A percentile compares a stretch with the other conserved stretches of the same genome.
Evolutionary conservation across 257 asterid species (phyloP).

Genomic region (Capsicum chinense): DNA sequence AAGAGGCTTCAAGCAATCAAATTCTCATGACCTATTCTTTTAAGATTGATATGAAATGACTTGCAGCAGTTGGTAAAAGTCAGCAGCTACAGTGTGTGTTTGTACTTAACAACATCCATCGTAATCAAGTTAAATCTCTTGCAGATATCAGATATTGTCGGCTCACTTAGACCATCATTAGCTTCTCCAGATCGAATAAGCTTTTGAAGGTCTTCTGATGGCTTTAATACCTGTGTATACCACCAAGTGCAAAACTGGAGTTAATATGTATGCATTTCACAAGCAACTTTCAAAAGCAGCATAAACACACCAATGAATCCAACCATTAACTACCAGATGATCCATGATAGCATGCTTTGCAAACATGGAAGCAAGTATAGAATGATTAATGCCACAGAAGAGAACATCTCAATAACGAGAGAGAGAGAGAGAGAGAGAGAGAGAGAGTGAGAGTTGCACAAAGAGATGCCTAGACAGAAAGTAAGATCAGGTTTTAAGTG

Average conservation of each 20-base stretch:
- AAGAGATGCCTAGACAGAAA: background rate
- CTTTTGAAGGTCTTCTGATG: conserved; percentile 71
- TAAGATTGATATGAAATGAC: conserved; percentile 8
- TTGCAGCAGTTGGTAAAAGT: conserved; percentile 1
- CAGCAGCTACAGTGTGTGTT: conserved; percentile 49
- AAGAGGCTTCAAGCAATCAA: conserved; percentile 4
- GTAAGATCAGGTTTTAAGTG: background rate
- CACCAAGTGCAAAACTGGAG: conserved; percentile 9
- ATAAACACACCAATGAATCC: background rate
- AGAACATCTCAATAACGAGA: background rate
- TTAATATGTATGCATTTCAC: background rate
- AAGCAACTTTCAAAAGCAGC: background rate
- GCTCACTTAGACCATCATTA: conserved; percentile 50
- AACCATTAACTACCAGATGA: conserved; percentile 10
- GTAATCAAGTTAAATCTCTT: conserved; percentile 57
- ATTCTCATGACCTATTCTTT: background rate
- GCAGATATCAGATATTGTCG: conserved; percentile 64
- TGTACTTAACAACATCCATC: conserved; percentile 65
- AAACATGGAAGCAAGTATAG: background rate
- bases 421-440: background rate
- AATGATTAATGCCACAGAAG: background rate
- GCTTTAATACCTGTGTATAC: conserved; percentile 55
- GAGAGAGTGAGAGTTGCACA: background rate
- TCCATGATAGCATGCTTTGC: background rate
- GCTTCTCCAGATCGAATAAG: conserved; percentile 50